These are phyloP conservation scores for Globisporangium irregulare DNA, from an alignment of 352 stramenopile genomes.

Conservation along the genomic window DNA sequence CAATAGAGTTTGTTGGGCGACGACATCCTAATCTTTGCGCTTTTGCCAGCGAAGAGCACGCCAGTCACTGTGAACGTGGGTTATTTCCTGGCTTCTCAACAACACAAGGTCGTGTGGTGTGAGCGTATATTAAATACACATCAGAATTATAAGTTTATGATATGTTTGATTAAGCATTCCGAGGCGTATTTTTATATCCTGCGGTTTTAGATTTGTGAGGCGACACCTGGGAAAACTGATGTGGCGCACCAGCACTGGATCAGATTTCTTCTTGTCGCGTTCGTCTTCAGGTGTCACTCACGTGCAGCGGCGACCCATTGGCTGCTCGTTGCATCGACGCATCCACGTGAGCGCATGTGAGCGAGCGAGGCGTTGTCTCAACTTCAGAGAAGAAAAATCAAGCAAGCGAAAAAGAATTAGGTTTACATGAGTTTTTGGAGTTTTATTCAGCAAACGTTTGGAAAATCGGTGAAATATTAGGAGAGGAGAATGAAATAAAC, in stretches of 20 bases:
- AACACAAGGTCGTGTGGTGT: neutral
- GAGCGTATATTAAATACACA: neutral
- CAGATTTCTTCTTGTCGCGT: neutral
- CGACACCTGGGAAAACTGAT: neutral
- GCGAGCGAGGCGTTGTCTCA: neutral
- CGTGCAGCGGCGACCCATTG: neutral
- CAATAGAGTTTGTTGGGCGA: neutral
- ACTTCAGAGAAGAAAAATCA: neutral
- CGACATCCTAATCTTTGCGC: neutral
- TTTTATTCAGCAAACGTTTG: neutral
- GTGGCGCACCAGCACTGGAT: neutral
- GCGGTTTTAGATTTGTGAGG: neutral
- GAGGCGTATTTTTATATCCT: neutral
- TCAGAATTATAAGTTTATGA: neutral
- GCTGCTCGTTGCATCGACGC: neutral
- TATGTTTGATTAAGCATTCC: too few relatives aligned
- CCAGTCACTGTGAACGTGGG: too few relatives aligned
- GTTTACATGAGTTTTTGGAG: neutral
- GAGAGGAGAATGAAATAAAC: neutral
- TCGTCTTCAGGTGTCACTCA: slow-evolving; percentile 6
- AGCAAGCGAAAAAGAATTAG: neutral
- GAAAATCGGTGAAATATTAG: too few relatives aligned
- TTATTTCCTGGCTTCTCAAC: too few relatives aligned
- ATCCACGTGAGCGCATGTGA: neutral
- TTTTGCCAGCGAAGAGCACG: neutral